A percentile compares a stretch with the other conserved stretches of the same genome.
Evolutionary conservation across 257 asterid genomes (phyloP).

Genomic region (Lycium barbarum): DNA sequence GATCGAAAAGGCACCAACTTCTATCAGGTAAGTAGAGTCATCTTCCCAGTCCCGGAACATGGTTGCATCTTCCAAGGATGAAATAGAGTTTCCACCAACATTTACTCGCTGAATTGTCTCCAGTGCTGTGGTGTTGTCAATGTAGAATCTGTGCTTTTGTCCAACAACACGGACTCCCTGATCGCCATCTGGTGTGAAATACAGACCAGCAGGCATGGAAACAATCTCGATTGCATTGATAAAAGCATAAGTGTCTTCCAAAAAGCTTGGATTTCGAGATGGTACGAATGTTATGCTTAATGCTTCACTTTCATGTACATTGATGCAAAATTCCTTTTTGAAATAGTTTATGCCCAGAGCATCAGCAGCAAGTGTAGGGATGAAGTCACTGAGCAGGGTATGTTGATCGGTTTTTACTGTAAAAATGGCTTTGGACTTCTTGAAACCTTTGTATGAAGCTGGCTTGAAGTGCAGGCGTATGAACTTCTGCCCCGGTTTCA

Average conservation of each 20-base stretch:
- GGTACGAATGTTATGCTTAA: conserved; percentile 54
- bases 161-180: conserved; percentile 56
- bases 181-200: conserved; percentile 55
- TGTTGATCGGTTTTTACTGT: conserved; percentile 36
- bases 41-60: conserved; percentile 66
- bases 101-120: conserved; percentile 66
- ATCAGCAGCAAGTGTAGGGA: conserved; percentile 38
- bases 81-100: conserved; percentile 59
- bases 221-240: conserved; percentile 61
- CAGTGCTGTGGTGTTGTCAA: conserved; percentile 68
- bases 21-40: conserved; percentile 50
- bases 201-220: conserved; percentile 46
- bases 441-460: conserved; percentile 38
- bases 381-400: conserved; percentile 42
- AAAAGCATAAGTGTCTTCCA: conserved; percentile 45
- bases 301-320: conserved; percentile 38
- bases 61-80: conserved; percentile 58
- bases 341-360: conserved; percentile 44
- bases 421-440: conserved; percentile 38
- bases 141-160: conserved; percentile 54
- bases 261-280: conserved; percentile 13
- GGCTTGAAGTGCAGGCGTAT: conserved; percentile 47
- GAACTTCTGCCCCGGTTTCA: conserved; percentile 40
- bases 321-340: conserved; percentile 61
- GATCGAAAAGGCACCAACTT: conserved; percentile 42